Base-by-base conservation (phyloP, 768 basidiomycete genomes). In the Neoboletus subvelutipes region DNA sequence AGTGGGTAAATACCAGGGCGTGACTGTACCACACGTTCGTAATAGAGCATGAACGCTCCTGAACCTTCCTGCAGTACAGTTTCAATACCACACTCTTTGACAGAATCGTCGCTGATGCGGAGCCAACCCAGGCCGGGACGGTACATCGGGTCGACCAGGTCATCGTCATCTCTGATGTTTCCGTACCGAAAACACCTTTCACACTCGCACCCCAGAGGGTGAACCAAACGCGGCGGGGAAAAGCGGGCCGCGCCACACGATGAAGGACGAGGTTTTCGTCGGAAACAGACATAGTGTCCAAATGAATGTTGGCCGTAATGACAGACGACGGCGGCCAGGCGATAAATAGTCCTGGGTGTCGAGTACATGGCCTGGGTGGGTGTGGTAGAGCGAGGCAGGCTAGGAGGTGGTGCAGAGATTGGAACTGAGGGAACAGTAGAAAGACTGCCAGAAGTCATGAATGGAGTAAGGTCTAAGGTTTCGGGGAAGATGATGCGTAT, bases 261-360 rank as follows among this genome's bases (percentile, higher is more conserved):
- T 17, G 73, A 67, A 40, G 77, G 78, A 37, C 80, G 79, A 1
- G 94, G 94, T 72, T 88, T 91, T 46, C 95, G 80, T 17, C 97
- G 82, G 69, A 86, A 96, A 63, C 90, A 93, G 61, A 98, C 83
- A 69, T 96, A 99, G 69, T 99, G 96, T 6, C 96, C 96, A 67
- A 90, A 95, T 5, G 88, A 88, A 67, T 97, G 94, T 52, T 87
- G 84, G 15, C 96, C 96, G 67, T 87, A 96, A 72, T 98, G 96
- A 64, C 93, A 93, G 17, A 98, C 94, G 31, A 91, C 85, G 11
- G 92, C 86, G 2, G 85, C 73, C 36, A 98, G 82, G 45, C 94
- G 84, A 72, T 98, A 98, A 36, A 95, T 76, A n/a, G 85, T 87
- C 45, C 84, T 77, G n/a, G 80, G 77, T 2, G 72, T 64, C 28